Percentiles rank a stretch among this genome's conserved stretches.
phyloP scores from a whole-genome alignment of 768 basidiomycete species.

The Kwoniella sp. region DNA sequence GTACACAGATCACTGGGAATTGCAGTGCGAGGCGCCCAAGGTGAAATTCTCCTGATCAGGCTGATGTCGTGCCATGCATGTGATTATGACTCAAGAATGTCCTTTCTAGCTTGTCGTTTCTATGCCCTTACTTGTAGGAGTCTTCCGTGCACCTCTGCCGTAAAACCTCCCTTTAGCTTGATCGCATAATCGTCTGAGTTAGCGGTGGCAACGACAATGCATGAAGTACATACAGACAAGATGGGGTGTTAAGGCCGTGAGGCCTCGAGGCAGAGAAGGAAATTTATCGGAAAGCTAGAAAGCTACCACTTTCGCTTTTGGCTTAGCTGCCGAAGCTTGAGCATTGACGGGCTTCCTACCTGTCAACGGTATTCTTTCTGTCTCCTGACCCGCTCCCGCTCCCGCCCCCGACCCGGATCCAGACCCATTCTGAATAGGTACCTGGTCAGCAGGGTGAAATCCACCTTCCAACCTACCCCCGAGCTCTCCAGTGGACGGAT shows the following conservation, averaged over 20 bases:
- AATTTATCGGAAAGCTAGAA: slow-evolving; percentile 24
- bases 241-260: too few relatives aligned
- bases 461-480: slow-evolving; percentile 1
- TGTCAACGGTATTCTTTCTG: slow-evolving; percentile 9
- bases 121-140: too few relatives aligned
- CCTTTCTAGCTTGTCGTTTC: too few relatives aligned
- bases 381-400: background rate
- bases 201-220: too few relatives aligned
- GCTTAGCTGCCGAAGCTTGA: slow-evolving; percentile 10
- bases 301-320: slow-evolving; percentile 29
- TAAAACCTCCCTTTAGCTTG: too few relatives aligned
- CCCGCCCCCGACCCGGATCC: too few relatives aligned
- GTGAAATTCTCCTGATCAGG: background rate
- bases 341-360: slow-evolving; percentile 8
- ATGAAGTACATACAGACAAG: background rate
- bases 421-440: slow-evolving; percentile 3
- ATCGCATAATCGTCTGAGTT: too few relatives aligned
- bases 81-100: too few relatives aligned
- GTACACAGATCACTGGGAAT: slow-evolving; percentile 8
- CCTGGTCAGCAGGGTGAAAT: slow-evolving; percentile 8
- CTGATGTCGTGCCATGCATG: too few relatives aligned
- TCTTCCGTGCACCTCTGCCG: too few relatives aligned
- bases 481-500: slow-evolving; percentile 7
- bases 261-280: too few relatives aligned
- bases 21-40: background rate